phyloP scores from a whole-genome alignment of 176 grass and related monocot species.

The Chrysopogon serrulatus region DNA sequence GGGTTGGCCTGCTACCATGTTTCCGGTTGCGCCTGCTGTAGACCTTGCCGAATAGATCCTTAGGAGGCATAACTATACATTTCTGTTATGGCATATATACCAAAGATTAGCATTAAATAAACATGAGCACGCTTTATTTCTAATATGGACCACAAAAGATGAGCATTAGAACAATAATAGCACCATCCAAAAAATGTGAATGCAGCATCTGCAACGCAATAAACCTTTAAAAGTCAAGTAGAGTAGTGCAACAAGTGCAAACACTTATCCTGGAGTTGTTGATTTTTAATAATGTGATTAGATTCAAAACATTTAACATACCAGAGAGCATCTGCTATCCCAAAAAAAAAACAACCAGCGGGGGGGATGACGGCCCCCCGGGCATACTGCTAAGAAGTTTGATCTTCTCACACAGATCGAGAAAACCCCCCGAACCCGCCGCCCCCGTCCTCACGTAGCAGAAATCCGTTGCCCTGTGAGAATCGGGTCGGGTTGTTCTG shows the following conservation, averaged over 20 bases:
- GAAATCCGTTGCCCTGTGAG: no score
- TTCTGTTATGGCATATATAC: slow-evolving; percentile 38
- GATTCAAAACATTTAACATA: not conserved
- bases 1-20: slow-evolving; percentile 10
- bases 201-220: not conserved
- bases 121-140: slow-evolving; percentile 11
- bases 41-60: not conserved
- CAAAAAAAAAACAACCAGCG: no score
- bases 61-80: slow-evolving; percentile 10
- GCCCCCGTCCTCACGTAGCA: no score
- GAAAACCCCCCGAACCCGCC: no score
- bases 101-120: slow-evolving; percentile 40
- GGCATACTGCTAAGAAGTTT: no score
- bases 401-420: no score
- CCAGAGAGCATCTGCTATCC: no score
- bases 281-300: not conserved
- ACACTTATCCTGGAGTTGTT: not conserved
- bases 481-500: no score
- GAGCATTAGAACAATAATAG: not conserved
- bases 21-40: slow-evolving; percentile 35
- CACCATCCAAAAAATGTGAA: not conserved
- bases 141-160: not conserved
- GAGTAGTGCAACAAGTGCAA: not conserved
- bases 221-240: not conserved
- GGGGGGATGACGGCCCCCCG: no score